phyloP scores from a whole-genome alignment of 192 early-diverging fungal species.

The Rhizophagus clarus region DNA sequence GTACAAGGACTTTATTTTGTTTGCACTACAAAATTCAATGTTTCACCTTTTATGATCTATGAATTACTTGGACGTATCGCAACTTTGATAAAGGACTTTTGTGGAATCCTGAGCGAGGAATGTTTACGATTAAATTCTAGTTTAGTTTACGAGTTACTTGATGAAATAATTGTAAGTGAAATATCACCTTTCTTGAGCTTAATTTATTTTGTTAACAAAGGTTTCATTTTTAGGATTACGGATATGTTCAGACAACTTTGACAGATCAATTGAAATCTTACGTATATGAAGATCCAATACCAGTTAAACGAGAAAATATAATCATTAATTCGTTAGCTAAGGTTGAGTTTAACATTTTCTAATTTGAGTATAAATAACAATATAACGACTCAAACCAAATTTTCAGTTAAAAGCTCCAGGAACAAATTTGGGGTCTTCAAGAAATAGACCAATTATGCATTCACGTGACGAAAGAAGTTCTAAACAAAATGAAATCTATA shows the following conservation, averaged over 20 bases:
- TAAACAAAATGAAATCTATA: conserved; percentile 22
- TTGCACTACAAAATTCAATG: conserved; percentile 22
- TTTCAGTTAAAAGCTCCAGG: conserved; percentile 1
- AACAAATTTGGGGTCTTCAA: neutral
- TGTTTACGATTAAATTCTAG: conserved; percentile 23
- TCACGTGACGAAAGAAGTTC: neutral
- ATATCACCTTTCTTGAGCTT: neutral
- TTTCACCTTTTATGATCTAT: conserved; percentile 23
- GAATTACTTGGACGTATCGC: conserved; percentile 23
- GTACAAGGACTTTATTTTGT: conserved; percentile 21
- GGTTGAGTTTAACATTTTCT: neutral
- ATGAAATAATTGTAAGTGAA: conserved; percentile 24
- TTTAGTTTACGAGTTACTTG: conserved; percentile 27
- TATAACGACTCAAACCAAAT: neutral
- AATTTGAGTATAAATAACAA: neutral
- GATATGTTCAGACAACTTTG: conserved; percentile 30
- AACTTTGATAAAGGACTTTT: conserved; percentile 26
- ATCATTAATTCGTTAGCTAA: conserved; percentile 8
- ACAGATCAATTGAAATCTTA: conserved; percentile 22
- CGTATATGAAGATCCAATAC: conserved; percentile 28
- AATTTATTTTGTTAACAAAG: neutral
- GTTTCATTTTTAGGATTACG: conserved; percentile 23
- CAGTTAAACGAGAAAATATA: conserved; percentile 13
- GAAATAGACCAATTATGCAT: conserved; percentile 8
- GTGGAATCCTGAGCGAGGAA: conserved; percentile 29